Percentiles rank a stretch among this genome's conserved stretches.
Conservation (phyloP, 75 land plant species). For the Selaginella moellendorffii region DNA sequence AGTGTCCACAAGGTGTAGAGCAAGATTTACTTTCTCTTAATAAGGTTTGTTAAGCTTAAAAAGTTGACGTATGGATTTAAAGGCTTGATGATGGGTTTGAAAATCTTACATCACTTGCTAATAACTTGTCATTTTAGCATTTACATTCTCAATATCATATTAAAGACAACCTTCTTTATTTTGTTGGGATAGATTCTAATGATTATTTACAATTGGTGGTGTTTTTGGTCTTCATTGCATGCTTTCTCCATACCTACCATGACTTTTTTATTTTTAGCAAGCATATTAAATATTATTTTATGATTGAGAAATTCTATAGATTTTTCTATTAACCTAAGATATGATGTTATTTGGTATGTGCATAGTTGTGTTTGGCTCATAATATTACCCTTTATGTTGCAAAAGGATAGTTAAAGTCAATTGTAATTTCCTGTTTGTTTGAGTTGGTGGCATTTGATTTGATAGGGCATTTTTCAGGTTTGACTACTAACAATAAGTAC, state of each 20-base stretch:
- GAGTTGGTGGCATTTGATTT: conserved; percentile 4
- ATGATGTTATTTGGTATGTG: background rate
- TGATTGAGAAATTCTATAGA: background rate
- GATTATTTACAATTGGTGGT: background rate
- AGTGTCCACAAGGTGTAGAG: background rate
- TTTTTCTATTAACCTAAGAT: background rate
- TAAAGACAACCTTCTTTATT: background rate
- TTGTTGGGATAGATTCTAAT: background rate
- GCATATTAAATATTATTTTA: background rate
- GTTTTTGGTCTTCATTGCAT: background rate
- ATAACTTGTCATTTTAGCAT: background rate
- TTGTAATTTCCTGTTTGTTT: background rate
- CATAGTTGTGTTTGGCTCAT: background rate
- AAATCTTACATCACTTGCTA: background rate
- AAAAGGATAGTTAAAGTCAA: background rate
- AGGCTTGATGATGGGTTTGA: background rate
- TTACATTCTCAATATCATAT: background rate
- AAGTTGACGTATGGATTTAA: background rate
- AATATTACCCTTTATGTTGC: background rate
- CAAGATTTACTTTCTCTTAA: background rate
- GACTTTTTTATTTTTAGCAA: background rate
- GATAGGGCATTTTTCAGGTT: conserved; percentile 4
- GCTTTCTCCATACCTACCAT: background rate
- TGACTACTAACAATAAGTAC: background rate
- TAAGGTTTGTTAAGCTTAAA: background rate